phyloP scores from a whole-genome alignment of 352 stramenopile genomes.

The Phytophthora litchii region DNA sequence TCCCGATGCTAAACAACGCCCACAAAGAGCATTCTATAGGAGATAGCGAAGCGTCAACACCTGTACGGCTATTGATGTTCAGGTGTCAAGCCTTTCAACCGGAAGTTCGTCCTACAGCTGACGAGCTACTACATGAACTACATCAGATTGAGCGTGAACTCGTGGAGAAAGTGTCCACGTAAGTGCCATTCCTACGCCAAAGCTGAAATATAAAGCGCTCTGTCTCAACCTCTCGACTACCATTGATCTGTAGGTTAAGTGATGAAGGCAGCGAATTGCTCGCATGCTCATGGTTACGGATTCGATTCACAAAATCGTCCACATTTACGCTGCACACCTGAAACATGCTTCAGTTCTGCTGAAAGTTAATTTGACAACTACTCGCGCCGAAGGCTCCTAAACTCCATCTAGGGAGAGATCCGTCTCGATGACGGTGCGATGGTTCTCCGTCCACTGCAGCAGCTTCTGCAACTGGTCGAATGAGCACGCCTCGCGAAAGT shows the following conservation, averaged over 20 bases:
- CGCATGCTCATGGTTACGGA: slow-evolving; percentile 4
- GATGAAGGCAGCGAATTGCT: background rate
- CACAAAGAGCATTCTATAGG: slow-evolving; percentile 11
- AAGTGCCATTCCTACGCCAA: background rate
- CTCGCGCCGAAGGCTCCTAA: slow-evolving; percentile 16
- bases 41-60: slow-evolving; percentile 33
- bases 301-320: slow-evolving; percentile 32
- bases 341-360: slow-evolving; percentile 13
- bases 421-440: slow-evolving; percentile 62
- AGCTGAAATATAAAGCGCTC: slow-evolving; percentile 9
- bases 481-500: slow-evolving; percentile 70
- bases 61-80: slow-evolving; percentile 44
- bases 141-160: slow-evolving; percentile 35
- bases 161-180: slow-evolving; percentile 20
- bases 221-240: slow-evolving; percentile 14
- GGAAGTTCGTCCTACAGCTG: slow-evolving; percentile 43
- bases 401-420: slow-evolving; percentile 41
- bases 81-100: slow-evolving; percentile 52
- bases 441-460: slow-evolving; percentile 77
- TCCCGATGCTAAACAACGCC: slow-evolving; percentile 44
- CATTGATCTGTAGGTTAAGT: slow-evolving; percentile 22
- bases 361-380: slow-evolving; percentile 34
- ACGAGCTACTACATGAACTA: slow-evolving; percentile 41
- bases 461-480: slow-evolving; percentile 77
- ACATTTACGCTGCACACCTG: slow-evolving; percentile 13